These are phyloP conservation scores for Monilinia fructigena DNA, from an alignment of 2,329 filamentous ascomycete species.

Conservation along the genomic window DNA sequence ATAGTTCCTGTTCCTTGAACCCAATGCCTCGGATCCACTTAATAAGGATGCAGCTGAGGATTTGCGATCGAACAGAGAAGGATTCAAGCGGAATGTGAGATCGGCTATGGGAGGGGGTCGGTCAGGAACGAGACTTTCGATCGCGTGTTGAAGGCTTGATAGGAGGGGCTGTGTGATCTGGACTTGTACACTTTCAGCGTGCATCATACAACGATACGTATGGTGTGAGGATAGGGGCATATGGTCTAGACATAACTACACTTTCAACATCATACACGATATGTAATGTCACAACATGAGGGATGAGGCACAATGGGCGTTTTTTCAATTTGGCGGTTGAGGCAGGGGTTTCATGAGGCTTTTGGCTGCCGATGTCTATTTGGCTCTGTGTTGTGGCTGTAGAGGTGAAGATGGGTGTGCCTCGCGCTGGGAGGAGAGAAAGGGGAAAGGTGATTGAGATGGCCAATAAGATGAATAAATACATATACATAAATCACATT, in stretches of 20 bases:
- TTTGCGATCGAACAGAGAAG: constrained; percentile 78
- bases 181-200: neutral
- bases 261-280: constrained; percentile 25
- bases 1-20: constrained; percentile 95
- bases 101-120: constrained; percentile 77
- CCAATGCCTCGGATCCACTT: constrained; percentile 93
- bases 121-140: constrained; percentile 76
- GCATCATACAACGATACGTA: neutral
- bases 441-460: neutral
- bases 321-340: constrained; percentile 17
- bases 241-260: constrained; percentile 29
- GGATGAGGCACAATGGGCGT: constrained; percentile 37
- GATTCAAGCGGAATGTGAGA: constrained; percentile 88
- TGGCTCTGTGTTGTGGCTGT: constrained; percentile 2
- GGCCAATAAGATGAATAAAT: neutral
- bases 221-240: constrained; percentile 4
- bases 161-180: constrained; percentile 22
- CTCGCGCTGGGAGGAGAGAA: neutral
- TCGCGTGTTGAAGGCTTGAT: constrained; percentile 61
- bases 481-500: neutral
- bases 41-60: constrained; percentile 98
- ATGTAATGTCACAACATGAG: constrained; percentile 15
- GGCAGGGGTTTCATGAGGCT: neutral
- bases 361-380: constrained; percentile 3
- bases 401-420: neutral